These are phyloP conservation scores for Taphrina pruni DNA, from an alignment of 1,139 yeast genomes.

Conservation along the genomic window DNA sequence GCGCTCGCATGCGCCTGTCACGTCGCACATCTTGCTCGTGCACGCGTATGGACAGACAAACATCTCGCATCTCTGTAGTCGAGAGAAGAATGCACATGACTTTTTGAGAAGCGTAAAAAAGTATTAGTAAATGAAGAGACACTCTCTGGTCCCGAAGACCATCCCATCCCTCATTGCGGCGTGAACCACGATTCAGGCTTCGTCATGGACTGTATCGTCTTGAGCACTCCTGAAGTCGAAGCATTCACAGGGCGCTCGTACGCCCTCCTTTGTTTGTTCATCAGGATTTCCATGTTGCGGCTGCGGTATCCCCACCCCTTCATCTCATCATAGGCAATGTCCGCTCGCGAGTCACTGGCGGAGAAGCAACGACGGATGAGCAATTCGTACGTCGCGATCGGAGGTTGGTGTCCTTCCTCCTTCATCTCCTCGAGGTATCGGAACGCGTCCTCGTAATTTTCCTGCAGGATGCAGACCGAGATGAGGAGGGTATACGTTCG, in stretches of 20 bases:
- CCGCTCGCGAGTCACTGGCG: constrained; percentile 27
- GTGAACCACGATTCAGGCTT: constrained; percentile 2
- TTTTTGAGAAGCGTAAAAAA: too few species aligned
- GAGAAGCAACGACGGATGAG: constrained; percentile 28
- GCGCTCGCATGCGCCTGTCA: too few species aligned
- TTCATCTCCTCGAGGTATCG: constrained; percentile 37
- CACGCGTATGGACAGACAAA: too few species aligned
- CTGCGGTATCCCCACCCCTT: constrained; percentile 32
- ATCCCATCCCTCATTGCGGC: neutral
- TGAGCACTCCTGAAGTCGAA: constrained; percentile 3
- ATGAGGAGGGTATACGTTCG: constrained; percentile 20
- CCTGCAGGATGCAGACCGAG: constrained; percentile 22
- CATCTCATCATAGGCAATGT: constrained; percentile 37
- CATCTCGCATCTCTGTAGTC: too few species aligned
- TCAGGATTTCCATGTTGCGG: neutral
- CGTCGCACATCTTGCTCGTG: too few species aligned
- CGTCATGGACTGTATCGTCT: constrained; percentile 10
- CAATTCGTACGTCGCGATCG: constrained; percentile 11
- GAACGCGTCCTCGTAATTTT: constrained; percentile 41
- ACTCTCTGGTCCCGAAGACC: neutral
- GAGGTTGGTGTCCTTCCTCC: constrained; percentile 36
- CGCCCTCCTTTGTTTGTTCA: neutral
- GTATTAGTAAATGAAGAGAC: too few species aligned
- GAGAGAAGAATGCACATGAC: too few species aligned
- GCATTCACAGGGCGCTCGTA: neutral